Base-by-base conservation (phyloP, 1,284 basidiomycete genomes). In the Farysia itapuensis region DNA sequence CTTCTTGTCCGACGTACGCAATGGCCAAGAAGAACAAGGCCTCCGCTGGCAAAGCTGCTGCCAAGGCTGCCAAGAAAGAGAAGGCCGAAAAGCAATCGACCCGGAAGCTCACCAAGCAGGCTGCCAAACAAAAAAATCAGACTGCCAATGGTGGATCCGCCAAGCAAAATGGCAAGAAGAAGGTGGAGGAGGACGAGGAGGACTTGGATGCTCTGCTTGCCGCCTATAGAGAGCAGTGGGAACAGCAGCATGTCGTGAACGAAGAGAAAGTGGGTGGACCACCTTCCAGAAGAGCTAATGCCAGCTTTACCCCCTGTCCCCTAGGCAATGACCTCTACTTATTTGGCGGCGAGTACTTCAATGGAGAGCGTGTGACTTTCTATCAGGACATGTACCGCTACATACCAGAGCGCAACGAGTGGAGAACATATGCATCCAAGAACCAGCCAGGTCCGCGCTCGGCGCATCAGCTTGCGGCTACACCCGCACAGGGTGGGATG, bases 271-370 rank as follows among this genome's bases (percentile, higher is more conserved):
- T 67, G 0, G 67, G 64, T 18, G 57, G 56, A 1, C 59, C 69
- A 13, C 74, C 74, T 4, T 65, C 60, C 1, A 39, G 74, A 3
- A 30, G 74, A 21, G 74, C 72, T 18, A 76, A 76, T 49, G 74
- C 74, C 8, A 73, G 67, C 22, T 65, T 75, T 23, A 76, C 74
- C 2, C 58, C 74, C 4, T 76, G 74, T 30, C 74, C 74, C 8
- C 40, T 64, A 3, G 74, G 74, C 22, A 73, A 70, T 35, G 74
- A 76, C 38, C 59, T 76, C 9, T 76, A 71, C 48, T 48, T 76
- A n/a, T 74, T 70, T 34, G 74, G 74, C 6, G 74, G 74, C 16
- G 74, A 76, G 40, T 75, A 75, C 59, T 75, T 75, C 49, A 72
- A 75, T 41, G 73, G 73, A 4, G 73, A 75, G 32, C 42, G 60